Conservation (phyloP, 2,329 filamentous ascomycete genomes). For the Anthostomella pinea region DNA sequence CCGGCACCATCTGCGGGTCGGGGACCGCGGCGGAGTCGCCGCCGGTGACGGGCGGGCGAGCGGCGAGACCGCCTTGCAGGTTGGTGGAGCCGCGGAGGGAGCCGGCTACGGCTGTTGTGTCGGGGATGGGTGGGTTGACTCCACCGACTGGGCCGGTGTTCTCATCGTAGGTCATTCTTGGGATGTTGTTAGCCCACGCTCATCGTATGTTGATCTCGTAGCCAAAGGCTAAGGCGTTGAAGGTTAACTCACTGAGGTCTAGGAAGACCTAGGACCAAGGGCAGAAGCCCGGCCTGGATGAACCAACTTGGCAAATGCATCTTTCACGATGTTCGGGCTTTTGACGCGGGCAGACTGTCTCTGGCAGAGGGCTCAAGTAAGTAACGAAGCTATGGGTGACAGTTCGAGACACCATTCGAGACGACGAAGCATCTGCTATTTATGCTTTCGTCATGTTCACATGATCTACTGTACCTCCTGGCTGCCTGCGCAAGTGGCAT, state of each 20-base stretch:
- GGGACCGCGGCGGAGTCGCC: conserved; percentile 38
- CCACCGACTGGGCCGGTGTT: conserved; percentile 42
- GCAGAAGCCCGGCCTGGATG: conserved; percentile 12
- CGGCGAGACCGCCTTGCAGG: conserved; percentile 40
- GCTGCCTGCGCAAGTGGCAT: too few relatives aligned
- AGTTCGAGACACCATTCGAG: too few relatives aligned
- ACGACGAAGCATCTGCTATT: too few relatives aligned
- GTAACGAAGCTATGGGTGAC: too few relatives aligned
- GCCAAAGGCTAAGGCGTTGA: background rate
- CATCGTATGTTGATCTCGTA: too few relatives aligned
- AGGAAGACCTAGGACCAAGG: conserved; percentile 13
- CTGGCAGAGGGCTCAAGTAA: too few relatives aligned
- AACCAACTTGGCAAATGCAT: conserved; percentile 15
- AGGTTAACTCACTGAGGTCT: conserved; percentile 13
- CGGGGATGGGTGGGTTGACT: conserved; percentile 36
- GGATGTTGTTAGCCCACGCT: conserved; percentile 7
- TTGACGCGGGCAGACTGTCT: too few relatives aligned
- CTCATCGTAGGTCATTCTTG: conserved; percentile 40
- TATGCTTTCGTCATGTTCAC: too few relatives aligned
- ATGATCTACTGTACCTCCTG: too few relatives aligned
- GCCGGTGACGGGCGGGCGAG: conserved; percentile 35
- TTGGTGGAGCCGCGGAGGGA: conserved; percentile 38
- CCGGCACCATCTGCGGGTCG: conserved; percentile 42
- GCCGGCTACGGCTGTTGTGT: conserved; percentile 36
- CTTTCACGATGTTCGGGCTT: too few relatives aligned